phyloP scores from a whole-genome alignment of 768 basidiomycete species.

The Paxillus ammoniavirescens region DNA sequence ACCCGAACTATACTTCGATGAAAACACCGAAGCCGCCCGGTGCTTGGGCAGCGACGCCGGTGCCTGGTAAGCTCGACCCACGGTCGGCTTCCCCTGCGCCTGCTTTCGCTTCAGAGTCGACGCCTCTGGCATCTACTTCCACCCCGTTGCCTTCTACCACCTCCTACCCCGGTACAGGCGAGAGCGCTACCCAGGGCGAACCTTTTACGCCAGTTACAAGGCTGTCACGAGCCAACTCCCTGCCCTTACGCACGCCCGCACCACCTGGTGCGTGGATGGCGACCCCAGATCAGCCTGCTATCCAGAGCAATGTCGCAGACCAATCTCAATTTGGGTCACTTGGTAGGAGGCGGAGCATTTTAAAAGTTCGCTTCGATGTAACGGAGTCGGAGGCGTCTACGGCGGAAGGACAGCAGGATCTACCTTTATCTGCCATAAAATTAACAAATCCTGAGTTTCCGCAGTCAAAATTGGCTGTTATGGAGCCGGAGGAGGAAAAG shows the following conservation, averaged over 20 bases:
- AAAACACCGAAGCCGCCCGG: slow-evolving; percentile 49
- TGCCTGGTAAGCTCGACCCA: slow-evolving; percentile 33
- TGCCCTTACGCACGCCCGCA: slow-evolving; percentile 59
- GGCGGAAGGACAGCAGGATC: slow-evolving; percentile 23
- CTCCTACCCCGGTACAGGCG: slow-evolving; percentile 15
- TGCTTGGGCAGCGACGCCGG: slow-evolving; percentile 43
- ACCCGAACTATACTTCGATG: slow-evolving; percentile 30
- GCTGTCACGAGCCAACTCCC: slow-evolving; percentile 46
- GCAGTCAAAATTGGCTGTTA: background rate
- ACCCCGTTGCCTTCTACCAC: slow-evolving; percentile 21
- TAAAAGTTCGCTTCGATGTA: slow-evolving; percentile 74
- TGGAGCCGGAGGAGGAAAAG: slow-evolving; percentile 9
- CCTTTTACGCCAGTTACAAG: slow-evolving; percentile 45
- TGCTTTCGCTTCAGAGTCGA: slow-evolving; percentile 23
- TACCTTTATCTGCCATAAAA: slow-evolving; percentile 29
- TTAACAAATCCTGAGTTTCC: slow-evolving; percentile 22
- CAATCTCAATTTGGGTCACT: slow-evolving; percentile 34
- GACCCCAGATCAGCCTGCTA: slow-evolving; percentile 45
- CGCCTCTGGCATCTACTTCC: slow-evolving; percentile 24
- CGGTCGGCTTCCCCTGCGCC: slow-evolving; percentile 16
- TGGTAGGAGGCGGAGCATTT: slow-evolving; percentile 49
- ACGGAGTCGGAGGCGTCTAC: slow-evolving; percentile 33
- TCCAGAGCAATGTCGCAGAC: slow-evolving; percentile 14
- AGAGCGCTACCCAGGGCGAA: slow-evolving; percentile 16
- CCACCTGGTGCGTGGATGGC: slow-evolving; percentile 66